A percentile compares a stretch with the other conserved stretches of the same genome.
phyloP scores from a whole-genome alignment of 306 rosid genomes.

The Medicago ruthenica region DNA sequence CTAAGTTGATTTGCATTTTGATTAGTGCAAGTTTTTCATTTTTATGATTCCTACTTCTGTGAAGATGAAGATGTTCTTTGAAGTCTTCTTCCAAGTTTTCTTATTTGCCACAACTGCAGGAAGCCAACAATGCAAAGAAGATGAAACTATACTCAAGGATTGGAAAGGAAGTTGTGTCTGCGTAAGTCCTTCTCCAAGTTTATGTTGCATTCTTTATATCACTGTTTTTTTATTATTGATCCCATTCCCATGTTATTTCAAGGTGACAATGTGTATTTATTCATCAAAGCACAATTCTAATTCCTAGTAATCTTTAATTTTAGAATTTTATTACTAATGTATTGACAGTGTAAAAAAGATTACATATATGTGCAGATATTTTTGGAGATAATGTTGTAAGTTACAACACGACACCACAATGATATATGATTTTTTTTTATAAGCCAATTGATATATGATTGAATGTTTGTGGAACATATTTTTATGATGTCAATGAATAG shows the following conservation, averaged over 20 bases:
- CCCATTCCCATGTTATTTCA: slow-evolving; percentile 28
- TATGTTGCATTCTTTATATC: not conserved
- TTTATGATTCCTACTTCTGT: not conserved
- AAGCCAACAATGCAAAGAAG: not conserved
- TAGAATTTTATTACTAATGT: not conserved
- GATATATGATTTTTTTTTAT: not conserved
- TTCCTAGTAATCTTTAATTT: not conserved
- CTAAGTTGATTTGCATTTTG: not conserved
- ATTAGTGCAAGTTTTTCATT: not conserved
- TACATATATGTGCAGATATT: slow-evolving; percentile 1
- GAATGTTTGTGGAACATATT: not conserved
- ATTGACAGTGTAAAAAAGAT: not conserved
- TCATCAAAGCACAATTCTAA: not conserved
- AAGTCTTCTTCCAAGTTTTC: not conserved
- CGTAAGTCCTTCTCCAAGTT: slow-evolving; percentile 61
- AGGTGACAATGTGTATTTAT: not conserved
- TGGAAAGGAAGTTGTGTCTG: slow-evolving; percentile 92
- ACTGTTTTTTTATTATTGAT: not conserved
- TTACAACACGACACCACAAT: not conserved
- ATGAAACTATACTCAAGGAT: slow-evolving; percentile 79
- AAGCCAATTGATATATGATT: not conserved
- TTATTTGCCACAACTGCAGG: not conserved
- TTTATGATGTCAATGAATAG: not conserved
- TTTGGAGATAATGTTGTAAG: not conserved
- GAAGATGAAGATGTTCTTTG: slow-evolving; percentile 17